Conservation (phyloP, 2,329 filamentous ascomycete species). For the Clarireedia sp. region DNA sequence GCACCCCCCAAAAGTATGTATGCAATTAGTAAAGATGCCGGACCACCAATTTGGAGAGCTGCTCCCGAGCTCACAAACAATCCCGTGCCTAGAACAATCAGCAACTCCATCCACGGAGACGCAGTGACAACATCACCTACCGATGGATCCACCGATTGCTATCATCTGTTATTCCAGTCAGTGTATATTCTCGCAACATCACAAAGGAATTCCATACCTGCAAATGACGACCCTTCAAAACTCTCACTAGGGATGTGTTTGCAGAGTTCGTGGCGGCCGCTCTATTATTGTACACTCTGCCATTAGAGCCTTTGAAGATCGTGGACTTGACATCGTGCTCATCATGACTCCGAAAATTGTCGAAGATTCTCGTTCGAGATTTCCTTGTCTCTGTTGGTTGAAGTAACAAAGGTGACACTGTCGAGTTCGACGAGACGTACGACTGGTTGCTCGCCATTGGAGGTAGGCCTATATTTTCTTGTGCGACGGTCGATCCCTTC, state of each 20-base stretch:
- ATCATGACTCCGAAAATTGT: constrained; percentile 22
- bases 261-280: constrained; percentile 55
- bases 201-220: background rate
- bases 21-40: constrained; percentile 70
- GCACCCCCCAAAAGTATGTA: constrained; percentile 74
- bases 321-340: constrained; percentile 14
- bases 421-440: constrained; percentile 22
- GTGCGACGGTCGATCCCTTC: background rate
- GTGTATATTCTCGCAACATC: background rate
- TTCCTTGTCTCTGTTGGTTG: constrained; percentile 14
- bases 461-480: background rate
- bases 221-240: constrained; percentile 74
- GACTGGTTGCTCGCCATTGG: constrained; percentile 16
- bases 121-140: constrained; percentile 36
- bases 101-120: no score
- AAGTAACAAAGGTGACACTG: constrained; percentile 21
- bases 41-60: constrained; percentile 64
- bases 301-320: constrained; percentile 17
- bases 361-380: constrained; percentile 19
- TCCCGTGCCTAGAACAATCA: constrained; percentile 54
- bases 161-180: constrained; percentile 65
- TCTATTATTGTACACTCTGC: constrained; percentile 55
- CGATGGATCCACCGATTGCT: constrained; percentile 87
- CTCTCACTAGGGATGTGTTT: constrained; percentile 64
- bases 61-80: constrained; percentile 78